A percentile compares a stretch with the other conserved stretches of the same genome.
Conservation (phyloP, 805 yeast species). For the Candida vaughaniae region DNA sequence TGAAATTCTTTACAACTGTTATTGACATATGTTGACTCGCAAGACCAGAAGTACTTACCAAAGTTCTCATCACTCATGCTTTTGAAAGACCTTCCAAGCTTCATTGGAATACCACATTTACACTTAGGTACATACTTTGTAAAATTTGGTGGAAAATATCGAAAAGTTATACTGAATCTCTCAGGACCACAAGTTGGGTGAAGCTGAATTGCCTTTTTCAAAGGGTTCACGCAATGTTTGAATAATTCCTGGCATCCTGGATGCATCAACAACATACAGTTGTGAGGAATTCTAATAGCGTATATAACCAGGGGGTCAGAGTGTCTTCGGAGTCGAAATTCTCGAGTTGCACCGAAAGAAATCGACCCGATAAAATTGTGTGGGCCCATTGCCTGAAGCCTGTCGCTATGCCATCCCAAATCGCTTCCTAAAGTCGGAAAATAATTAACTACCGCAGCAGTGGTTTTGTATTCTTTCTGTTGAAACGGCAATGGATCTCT, state of each 20-base stretch:
- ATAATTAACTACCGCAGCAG: conserved; percentile 54
- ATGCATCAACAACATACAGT: conserved; percentile 68
- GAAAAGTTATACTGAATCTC: conserved; percentile 65
- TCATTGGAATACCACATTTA: conserved; percentile 49
- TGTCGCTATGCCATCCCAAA: conserved; percentile 77
- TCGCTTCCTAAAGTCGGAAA: conserved; percentile 50
- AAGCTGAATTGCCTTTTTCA: conserved; percentile 46
- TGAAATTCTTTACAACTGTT: conserved; percentile 49
- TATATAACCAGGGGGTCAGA: conserved; percentile 38
- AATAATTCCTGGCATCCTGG: conserved; percentile 78
- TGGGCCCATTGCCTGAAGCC: conserved; percentile 71
- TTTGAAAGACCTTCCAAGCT: conserved; percentile 55
- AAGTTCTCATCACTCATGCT: conserved; percentile 31
- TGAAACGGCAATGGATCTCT: conserved; percentile 39
- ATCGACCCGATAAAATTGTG: conserved; percentile 65
- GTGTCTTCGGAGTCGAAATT: conserved; percentile 55
- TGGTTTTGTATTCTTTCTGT: conserved; percentile 48
- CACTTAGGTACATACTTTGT: conserved; percentile 42
- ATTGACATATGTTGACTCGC: conserved; percentile 46
- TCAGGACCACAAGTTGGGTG: conserved; percentile 41
- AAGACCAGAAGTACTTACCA: conserved; percentile 68
- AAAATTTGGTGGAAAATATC: conserved; percentile 49
- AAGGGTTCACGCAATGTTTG: conserved; percentile 59
- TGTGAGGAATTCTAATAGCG: conserved; percentile 67
- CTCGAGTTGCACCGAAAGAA: conserved; percentile 68